Conservation (phyloP, 345 rosid species). For the Eucalyptus regnans region DNA sequence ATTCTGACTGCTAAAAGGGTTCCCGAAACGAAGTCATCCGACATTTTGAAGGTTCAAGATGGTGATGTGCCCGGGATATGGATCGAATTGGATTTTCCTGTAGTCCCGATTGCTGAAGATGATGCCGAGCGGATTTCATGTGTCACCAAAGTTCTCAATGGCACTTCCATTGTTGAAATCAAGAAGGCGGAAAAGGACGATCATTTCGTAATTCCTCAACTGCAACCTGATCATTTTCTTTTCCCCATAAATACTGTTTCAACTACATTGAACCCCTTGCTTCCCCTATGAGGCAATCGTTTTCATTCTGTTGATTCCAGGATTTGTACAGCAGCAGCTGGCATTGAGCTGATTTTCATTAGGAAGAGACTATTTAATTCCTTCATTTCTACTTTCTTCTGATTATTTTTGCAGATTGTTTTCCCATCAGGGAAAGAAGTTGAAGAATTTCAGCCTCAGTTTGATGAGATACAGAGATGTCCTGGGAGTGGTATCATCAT, state of each 20-base stretch:
- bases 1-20: no score
- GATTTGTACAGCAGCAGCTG: background rate
- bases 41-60: no score
- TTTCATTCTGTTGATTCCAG: background rate
- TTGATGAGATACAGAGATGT: constrained; percentile 35
- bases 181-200: constrained; percentile 22
- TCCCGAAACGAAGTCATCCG: no score
- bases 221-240: background rate
- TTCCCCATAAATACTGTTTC: background rate
- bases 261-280: background rate
- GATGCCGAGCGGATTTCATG: constrained; percentile 8
- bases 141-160: constrained; percentile 36
- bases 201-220: constrained; percentile 32
- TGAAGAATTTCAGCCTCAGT: constrained; percentile 26
- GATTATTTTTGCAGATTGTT: constrained; percentile 26
- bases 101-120: constrained; percentile 14
- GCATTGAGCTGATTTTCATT: background rate
- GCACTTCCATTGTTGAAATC: constrained; percentile 38
- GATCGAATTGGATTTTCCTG: constrained; percentile 56
- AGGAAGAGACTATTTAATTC: background rate
- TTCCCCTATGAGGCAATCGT: background rate
- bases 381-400: background rate
- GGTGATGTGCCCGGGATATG: constrained; percentile 11
- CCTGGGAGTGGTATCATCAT: constrained; percentile 50
- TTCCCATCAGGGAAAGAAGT: constrained; percentile 57